These are phyloP conservation scores for Oryza meridionalis DNA, from an alignment of 176 grass and related monocot species.

Conservation along the genomic window DNA sequence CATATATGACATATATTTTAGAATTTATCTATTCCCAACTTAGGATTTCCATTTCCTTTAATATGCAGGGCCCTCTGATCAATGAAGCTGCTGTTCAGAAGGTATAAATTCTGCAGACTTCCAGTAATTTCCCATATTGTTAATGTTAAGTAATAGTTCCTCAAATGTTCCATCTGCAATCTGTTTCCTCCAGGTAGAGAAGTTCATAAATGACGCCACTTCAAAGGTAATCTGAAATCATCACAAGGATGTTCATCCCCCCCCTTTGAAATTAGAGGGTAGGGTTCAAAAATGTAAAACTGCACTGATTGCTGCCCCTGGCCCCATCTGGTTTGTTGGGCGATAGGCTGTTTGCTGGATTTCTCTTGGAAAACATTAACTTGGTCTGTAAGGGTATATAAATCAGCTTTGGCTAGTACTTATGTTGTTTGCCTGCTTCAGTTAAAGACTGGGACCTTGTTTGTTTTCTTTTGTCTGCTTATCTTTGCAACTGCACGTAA, in stretches of 20 bases:
- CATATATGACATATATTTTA: neutral
- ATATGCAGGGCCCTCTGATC: conserved; percentile 90
- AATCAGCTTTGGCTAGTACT: neutral
- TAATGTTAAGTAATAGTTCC: neutral
- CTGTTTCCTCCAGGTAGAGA: conserved; percentile 74
- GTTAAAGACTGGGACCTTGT: neutral
- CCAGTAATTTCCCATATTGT: conserved; percentile 1
- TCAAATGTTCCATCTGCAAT: conserved; percentile 37
- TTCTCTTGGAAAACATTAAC: neutral
- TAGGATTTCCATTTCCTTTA: conserved; percentile 31
- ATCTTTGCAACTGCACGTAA: conserved; percentile 27
- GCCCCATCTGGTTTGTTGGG: neutral
- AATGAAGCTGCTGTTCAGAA: conserved; percentile 90
- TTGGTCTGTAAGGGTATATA: conserved; percentile 1
- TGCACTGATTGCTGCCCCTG: conserved; percentile 3
- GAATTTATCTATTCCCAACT: conserved; percentile 25
- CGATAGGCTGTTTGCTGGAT: neutral
- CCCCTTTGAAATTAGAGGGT: conserved; percentile 5
- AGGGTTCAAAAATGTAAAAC: neutral
- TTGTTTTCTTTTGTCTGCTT: conserved; percentile 3
- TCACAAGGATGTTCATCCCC: neutral
- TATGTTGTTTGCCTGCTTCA: conserved; percentile 2
- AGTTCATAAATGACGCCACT: conserved; percentile 76
- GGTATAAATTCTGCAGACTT: conserved; percentile 41
- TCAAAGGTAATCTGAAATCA: conserved; percentile 73